Evolutionary conservation across 2,329 filamentous ascomycete species (phyloP).

Genomic region (Alternaria atra): DNA sequence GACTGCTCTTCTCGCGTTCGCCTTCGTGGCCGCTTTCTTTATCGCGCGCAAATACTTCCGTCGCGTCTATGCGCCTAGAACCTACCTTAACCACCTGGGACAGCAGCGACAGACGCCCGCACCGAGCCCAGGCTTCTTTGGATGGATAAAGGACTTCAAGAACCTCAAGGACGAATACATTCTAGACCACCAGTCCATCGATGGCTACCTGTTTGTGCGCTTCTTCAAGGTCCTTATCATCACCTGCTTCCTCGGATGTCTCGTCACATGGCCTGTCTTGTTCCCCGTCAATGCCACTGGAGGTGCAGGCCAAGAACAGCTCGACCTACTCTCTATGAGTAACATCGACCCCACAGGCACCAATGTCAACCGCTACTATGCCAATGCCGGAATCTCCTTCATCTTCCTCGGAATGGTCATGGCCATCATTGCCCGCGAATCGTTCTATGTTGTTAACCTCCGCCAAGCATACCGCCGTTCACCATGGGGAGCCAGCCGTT

Average conservation of each 20-base stretch:
- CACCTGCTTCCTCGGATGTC: conserved; percentile 54
- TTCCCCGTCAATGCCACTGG: conserved; percentile 59
- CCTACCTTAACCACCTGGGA: conserved; percentile 57
- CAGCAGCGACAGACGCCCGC: conserved; percentile 58
- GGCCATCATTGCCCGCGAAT: conserved; percentile 57
- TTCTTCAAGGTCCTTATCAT: conserved; percentile 57
- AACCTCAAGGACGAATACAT: conserved; percentile 56
- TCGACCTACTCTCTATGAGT: conserved; percentile 52
- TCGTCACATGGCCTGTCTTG: conserved; percentile 58
- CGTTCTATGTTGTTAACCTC: conserved; percentile 58
- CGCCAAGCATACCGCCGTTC: conserved; percentile 59
- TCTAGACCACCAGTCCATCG: conserved; percentile 59
- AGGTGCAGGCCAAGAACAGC: conserved; percentile 47
- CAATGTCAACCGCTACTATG: conserved; percentile 54
- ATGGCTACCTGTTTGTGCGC: conserved; percentile 59
- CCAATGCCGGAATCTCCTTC: conserved; percentile 55
- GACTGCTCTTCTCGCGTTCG: conserved; percentile 36
- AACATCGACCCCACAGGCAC: conserved; percentile 45
- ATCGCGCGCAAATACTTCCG: conserved; percentile 55
- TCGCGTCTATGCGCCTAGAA: conserved; percentile 56
- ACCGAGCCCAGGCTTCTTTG: conserved; percentile 56
- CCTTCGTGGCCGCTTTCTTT: conserved; percentile 52
- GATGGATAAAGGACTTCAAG: conserved; percentile 62
- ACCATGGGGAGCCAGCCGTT: conserved; percentile 53
- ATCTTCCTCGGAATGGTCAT: conserved; percentile 56